A percentile compares a stretch with the other conserved stretches of the same genome.
Evolutionary conservation across 441 rosid species (phyloP).

Genomic region (Euphorbia celastroides): DNA sequence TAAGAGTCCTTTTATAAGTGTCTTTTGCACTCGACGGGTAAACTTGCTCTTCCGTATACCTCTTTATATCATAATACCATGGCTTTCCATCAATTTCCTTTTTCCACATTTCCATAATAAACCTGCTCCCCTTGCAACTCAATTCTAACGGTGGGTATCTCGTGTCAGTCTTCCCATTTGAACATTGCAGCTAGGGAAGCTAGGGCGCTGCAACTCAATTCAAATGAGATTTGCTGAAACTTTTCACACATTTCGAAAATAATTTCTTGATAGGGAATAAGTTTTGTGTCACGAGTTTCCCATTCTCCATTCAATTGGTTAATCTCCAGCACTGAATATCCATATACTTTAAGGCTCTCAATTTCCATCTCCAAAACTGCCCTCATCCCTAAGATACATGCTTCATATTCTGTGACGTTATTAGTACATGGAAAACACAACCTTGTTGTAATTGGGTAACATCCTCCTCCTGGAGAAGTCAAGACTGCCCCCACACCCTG

Average conservation of each 20-base stretch:
- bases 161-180: neutral
- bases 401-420: neutral
- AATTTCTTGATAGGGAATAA: neutral
- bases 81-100: neutral
- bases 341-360: neutral
- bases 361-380: neutral
- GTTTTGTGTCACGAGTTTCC: neutral
- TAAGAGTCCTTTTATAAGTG: neutral
- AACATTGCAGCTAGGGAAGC: neutral
- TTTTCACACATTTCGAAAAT: neutral
- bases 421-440: neutral
- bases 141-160: neutral
- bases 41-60: neutral
- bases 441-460: neutral
- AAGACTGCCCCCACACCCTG: neutral
- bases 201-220: neutral
- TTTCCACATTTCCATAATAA: neutral
- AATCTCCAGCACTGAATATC: neutral
- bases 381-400: neutral
- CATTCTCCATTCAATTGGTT: neutral
- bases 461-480: neutral
- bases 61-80: constrained; percentile 14
- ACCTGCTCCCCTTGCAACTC: neutral
- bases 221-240: neutral
- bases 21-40: neutral